A percentile compares a stretch with the other conserved stretches of the same genome.
These are phyloP conservation scores for Paramyrothecium sp. DNA, from an alignment of 2,329 filamentous ascomycete species.

Conservation along the genomic window DNA sequence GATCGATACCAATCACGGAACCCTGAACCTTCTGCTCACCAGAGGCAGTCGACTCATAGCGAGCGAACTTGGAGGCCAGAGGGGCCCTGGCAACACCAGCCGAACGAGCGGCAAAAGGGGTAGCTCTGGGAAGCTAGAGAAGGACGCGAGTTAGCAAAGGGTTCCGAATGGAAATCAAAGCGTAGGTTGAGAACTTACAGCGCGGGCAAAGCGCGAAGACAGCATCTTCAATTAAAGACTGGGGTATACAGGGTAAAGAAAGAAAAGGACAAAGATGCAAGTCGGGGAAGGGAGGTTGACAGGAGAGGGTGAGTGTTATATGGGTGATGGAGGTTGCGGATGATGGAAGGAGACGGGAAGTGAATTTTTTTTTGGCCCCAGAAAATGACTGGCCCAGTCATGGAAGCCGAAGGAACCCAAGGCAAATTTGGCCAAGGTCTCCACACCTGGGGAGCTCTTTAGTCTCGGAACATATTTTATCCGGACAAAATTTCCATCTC, in stretches of 20 bases:
- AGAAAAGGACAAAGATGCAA: slow-evolving; percentile 29
- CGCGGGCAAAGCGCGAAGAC: slow-evolving; percentile 69
- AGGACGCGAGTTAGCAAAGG: slow-evolving; percentile 13
- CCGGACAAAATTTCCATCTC: slow-evolving; percentile 8
- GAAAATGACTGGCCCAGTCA: slow-evolving; percentile 31
- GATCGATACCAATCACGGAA: slow-evolving; percentile 95
- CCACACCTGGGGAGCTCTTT: slow-evolving; percentile 21
- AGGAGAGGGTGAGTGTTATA: slow-evolving; percentile 12
- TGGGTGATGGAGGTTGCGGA: slow-evolving; percentile 13
- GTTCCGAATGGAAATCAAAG: slow-evolving; percentile 1
- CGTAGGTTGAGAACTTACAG: slow-evolving; percentile 55
- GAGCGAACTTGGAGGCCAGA: slow-evolving; percentile 69
- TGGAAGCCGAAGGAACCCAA: slow-evolving; percentile 40
- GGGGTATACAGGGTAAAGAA: slow-evolving; percentile 32
- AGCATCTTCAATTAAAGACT: slow-evolving; percentile 59
- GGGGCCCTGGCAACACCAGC: slow-evolving; percentile 68
- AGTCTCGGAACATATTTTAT: slow-evolving; percentile 27
- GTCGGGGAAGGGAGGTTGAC: slow-evolving; percentile 25
- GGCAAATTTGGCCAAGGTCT: slow-evolving; percentile 25
- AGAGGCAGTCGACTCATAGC: slow-evolving; percentile 67
- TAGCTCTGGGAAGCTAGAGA: slow-evolving; percentile 72
- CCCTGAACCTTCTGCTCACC: slow-evolving; percentile 76
- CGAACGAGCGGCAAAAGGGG: slow-evolving; percentile 65
- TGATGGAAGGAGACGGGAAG: slow-evolving; percentile 24
- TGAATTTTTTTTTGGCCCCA: slow-evolving; percentile 35